Base-by-base conservation (phyloP, 495 filamentous ascomycete species). In the Penicillium subrubescens region DNA sequence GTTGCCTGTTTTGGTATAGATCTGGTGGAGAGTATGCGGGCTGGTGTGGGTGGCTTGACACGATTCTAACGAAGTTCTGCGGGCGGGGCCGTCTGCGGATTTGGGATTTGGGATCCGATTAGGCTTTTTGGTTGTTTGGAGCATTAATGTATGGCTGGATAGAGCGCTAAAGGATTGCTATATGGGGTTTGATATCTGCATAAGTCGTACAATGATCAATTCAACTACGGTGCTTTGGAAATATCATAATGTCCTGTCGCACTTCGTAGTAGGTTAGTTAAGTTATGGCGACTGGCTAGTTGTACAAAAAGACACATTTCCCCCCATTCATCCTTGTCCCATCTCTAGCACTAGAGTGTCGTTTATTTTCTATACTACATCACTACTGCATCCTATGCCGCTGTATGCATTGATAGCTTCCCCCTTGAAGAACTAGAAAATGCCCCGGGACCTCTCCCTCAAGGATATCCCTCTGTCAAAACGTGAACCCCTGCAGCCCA, bases 1-100 rank as follows among this genome's bases (percentile, higher is more conserved):
- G 12, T 41, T 66, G 44, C 64, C 64, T 59, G 5, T 59, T 59
- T 54, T 10, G 37, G 64, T 8, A 55, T 60, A 57, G 52, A 61
- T 62, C 54, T 23, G 51, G 57, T 33, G 35, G 61, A 25, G n/a
- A 25, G 31, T 33, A 46, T 46, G 43, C 43, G 8, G 43, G 33
- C 25, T 55, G 27, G 31, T 6, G 31, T 11, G 12, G 37, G 15
- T 0, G 37, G 37, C 37, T 41, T 41, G 37, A 41, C 37, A 17
- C 37, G 37, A 12, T 41, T 41, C 37, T 17, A 41, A 41, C 37
- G 25, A 27, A 14, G 39, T 6, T 41, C 44, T 29, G 12, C 6
- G 10, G 39, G 21, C 17, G 57, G 27, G 44, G 29, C 10, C 17
- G n/a, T n/a, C 7, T n/a, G 57, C 5, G 7, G 34, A 19, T 29